A percentile compares a stretch with the other conserved stretches of the same genome.
These are phyloP conservation scores for Clonostachys rosea DNA, from an alignment of 2,329 filamentous ascomycete species.

Conservation along the genomic window DNA sequence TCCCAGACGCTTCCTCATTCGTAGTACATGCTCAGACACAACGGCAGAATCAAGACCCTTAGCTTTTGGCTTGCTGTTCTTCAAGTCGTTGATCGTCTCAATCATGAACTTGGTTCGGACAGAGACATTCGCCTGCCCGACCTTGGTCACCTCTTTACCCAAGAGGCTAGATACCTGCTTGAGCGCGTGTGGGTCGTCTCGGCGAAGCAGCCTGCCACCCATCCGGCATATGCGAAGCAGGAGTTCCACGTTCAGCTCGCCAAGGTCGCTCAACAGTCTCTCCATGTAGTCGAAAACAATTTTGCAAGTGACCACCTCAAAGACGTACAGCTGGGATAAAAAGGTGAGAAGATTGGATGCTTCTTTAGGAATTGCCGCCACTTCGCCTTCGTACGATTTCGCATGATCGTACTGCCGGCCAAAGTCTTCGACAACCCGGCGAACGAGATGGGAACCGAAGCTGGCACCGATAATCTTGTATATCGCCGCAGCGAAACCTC, in stretches of 20 bases:
- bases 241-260: constrained; percentile 84
- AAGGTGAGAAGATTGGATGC: constrained; percentile 74
- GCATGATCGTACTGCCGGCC: constrained; percentile 55
- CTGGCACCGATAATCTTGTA: constrained; percentile 86
- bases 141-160: constrained; percentile 64
- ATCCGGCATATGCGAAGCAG: constrained; percentile 79
- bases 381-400: constrained; percentile 32
- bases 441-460: constrained; percentile 82
- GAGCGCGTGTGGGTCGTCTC: constrained; percentile 82
- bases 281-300: constrained; percentile 91
- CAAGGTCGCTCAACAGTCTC: constrained; percentile 67
- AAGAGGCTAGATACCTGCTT: constrained; percentile 85
- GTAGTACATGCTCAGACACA: constrained; percentile 74
- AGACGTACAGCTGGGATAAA: constrained; percentile 84
- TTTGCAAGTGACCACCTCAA: constrained; percentile 78
- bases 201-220: constrained; percentile 76
- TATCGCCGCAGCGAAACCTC: constrained; percentile 81
- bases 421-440: constrained; percentile 72
- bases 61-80: constrained; percentile 87
- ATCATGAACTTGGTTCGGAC: constrained; percentile 97
- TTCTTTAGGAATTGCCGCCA: constrained; percentile 23
- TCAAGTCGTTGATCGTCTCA: constrained; percentile 89
- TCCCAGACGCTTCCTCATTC: constrained; percentile 85
- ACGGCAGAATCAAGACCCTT: constrained; percentile 66
- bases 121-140: constrained; percentile 67